A percentile compares a stretch with the other conserved stretches of the same genome.
Conservation (phyloP, 371 early-diverging fungal genomes). For the Syncephalastrum monosporum region DNA sequence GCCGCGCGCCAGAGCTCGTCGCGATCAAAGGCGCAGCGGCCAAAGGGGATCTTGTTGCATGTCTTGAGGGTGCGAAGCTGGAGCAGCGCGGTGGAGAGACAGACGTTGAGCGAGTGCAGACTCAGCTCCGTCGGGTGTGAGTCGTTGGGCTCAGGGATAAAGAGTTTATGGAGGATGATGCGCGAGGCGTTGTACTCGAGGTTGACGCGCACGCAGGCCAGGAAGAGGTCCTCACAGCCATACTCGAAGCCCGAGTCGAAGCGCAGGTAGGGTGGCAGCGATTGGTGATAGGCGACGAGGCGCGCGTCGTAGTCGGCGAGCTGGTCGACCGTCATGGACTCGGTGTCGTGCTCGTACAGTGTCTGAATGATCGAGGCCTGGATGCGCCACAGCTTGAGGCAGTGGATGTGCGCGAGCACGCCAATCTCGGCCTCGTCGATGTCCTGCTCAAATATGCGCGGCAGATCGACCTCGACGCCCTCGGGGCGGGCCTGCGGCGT, state of each 20-base stretch:
- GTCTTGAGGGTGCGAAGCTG: slow-evolving; percentile 35
- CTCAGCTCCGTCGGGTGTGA: slow-evolving; percentile 31
- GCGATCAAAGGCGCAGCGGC: slow-evolving; percentile 46
- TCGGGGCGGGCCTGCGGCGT: slow-evolving; percentile 31
- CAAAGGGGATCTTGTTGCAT: slow-evolving; percentile 20
- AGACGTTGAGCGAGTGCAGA: slow-evolving; percentile 42
- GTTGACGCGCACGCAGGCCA: slow-evolving; percentile 42
- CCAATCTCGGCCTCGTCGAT: slow-evolving; percentile 39
- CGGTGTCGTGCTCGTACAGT: slow-evolving; percentile 42
- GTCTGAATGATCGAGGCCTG: slow-evolving; percentile 39
- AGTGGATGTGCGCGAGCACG: slow-evolving; percentile 29
- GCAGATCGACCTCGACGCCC: slow-evolving; percentile 27
- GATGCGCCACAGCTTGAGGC: slow-evolving; percentile 37
- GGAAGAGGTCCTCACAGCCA: slow-evolving; percentile 36
- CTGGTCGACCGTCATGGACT: slow-evolving; percentile 41
- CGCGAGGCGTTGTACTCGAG: slow-evolving; percentile 48
- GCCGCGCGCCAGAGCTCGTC: slow-evolving; percentile 46
- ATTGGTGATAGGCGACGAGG: slow-evolving; percentile 22
- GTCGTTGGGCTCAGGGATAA: slow-evolving; percentile 42
- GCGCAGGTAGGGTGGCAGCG: slow-evolving; percentile 37
- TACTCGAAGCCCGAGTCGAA: slow-evolving; percentile 50
- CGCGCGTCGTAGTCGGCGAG: slow-evolving; percentile 34
- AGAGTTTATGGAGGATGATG: slow-evolving; percentile 46
- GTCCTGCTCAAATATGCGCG: slow-evolving; percentile 43
- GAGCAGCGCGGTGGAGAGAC: slow-evolving; percentile 29